Conservation (phyloP, 768 basidiomycete genomes). For the Fibroporia radiculosa region DNA sequence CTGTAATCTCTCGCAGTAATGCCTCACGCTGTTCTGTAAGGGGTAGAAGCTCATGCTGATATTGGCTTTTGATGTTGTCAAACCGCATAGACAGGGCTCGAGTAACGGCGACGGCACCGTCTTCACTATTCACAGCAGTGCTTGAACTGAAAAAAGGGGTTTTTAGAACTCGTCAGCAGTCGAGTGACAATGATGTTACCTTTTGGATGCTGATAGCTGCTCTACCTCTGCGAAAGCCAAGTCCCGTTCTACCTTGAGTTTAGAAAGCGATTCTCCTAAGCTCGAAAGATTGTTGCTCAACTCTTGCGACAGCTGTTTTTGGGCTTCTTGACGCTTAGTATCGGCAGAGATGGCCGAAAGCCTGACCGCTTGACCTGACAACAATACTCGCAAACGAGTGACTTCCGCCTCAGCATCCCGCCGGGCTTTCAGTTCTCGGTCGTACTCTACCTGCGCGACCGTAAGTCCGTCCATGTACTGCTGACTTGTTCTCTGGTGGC, state of each 20-base stretch:
- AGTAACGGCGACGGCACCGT: conserved; percentile 24
- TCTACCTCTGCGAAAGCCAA: conserved; percentile 91
- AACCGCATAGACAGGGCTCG: conserved; percentile 79
- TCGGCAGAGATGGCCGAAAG: conserved; percentile 83
- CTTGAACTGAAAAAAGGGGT: conserved; percentile 17
- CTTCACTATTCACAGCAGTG: conserved; percentile 10
- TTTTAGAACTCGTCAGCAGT: not conserved
- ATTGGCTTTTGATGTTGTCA: conserved; percentile 81
- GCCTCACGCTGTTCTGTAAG: conserved; percentile 77
- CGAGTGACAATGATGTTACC: conserved; percentile 39
- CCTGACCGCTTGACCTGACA: conserved; percentile 85
- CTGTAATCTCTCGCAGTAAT: conserved; percentile 72
- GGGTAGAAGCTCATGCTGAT: conserved; percentile 79
- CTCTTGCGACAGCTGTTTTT: conserved; percentile 74
- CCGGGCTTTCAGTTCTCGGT: conserved; percentile 79
- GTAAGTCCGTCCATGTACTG: conserved; percentile 89
- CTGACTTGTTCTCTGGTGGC: conserved; percentile 72
- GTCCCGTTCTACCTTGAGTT: conserved; percentile 83
- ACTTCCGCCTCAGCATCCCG: conserved; percentile 93
- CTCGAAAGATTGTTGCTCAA: conserved; percentile 66
- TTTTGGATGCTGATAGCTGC: conserved; percentile 70
- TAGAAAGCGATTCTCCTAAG: conserved; percentile 81
- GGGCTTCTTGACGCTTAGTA: conserved; percentile 62
- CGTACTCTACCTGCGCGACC: conserved; percentile 92
- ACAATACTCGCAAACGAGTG: conserved; percentile 69